These are phyloP conservation scores for Cymbopogon citratus DNA, from an alignment of 176 grass and related monocot species.

Conservation along the genomic window DNA sequence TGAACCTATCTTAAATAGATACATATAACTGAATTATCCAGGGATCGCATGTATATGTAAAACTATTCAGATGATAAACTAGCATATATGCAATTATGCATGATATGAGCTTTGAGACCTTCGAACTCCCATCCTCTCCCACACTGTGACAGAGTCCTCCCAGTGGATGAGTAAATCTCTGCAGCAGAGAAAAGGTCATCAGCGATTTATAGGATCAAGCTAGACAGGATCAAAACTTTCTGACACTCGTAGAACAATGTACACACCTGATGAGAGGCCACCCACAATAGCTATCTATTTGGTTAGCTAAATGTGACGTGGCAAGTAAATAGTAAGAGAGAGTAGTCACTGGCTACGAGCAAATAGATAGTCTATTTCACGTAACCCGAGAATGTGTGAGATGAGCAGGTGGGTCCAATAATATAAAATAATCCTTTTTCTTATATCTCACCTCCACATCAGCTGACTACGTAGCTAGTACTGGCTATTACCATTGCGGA, in stretches of 20 bases:
- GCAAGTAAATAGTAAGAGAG: no score
- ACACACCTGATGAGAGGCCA: constrained; percentile 34
- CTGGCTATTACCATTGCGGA: no score
- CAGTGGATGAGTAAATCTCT: background rate
- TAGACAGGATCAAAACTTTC: background rate
- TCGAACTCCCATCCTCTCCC: background rate
- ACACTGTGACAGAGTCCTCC: background rate
- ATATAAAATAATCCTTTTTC: no score
- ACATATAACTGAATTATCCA: background rate
- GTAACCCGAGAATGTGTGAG: no score
- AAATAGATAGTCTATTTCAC: no score
- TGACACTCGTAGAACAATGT: background rate
- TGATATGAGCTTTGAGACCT: background rate
- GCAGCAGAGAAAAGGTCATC: background rate
- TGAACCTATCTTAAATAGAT: background rate
- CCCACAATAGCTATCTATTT: no score
- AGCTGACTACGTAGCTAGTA: no score
- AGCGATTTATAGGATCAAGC: background rate
- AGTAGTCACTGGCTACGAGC: no score
- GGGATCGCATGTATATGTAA: background rate
- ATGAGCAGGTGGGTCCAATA: no score
- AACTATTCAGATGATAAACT: background rate
- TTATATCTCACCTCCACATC: no score
- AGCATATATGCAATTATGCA: no score
- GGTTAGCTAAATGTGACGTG: no score